A percentile compares a stretch with the other conserved stretches of the same genome.
Conservation (phyloP, 2,329 filamentous ascomycete genomes). For the Curvularia sp. region DNA sequence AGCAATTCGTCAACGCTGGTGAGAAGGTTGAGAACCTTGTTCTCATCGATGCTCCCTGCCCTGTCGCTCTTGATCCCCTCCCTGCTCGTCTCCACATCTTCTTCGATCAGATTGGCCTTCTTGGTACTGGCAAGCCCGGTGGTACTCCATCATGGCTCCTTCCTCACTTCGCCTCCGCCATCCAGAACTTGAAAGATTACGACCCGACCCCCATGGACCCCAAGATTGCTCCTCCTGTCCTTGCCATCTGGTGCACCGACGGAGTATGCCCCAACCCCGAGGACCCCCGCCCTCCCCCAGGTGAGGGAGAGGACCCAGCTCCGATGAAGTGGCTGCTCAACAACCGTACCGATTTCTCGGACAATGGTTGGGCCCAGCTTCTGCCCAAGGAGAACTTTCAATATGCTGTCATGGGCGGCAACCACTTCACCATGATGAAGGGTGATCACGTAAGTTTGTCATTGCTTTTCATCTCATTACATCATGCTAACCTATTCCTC, state of each 20-base stretch:
- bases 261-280: constrained; percentile 73
- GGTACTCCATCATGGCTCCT: constrained; percentile 76
- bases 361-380: constrained; percentile 74
- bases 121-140: constrained; percentile 66
- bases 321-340: constrained; percentile 72
- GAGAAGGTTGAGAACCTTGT: constrained; percentile 61
- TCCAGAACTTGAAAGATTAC: constrained; percentile 73
- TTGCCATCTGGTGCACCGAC: constrained; percentile 75
- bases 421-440: constrained; percentile 81
- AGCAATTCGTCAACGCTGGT: constrained; percentile 57
- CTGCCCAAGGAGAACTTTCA: constrained; percentile 67
- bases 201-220: constrained; percentile 68
- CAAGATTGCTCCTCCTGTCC: constrained; percentile 66
- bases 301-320: constrained; percentile 62
- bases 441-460: constrained; percentile 58
- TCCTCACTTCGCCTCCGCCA: constrained; percentile 74
- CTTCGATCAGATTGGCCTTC: constrained; percentile 74
- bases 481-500: constrained; percentile 32
- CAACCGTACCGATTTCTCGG: constrained; percentile 74
- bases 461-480: background rate
- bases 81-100: constrained; percentile 69
- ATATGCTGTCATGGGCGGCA: constrained; percentile 72
- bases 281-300: constrained; percentile 70
- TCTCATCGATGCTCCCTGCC: constrained; percentile 62
- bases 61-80: constrained; percentile 60